Percentiles rank a stretch among this genome's conserved stretches.
phyloP scores from a whole-genome alignment of 2,329 filamentous ascomycete genomes.

The Aspergillus quadricinctus region DNA sequence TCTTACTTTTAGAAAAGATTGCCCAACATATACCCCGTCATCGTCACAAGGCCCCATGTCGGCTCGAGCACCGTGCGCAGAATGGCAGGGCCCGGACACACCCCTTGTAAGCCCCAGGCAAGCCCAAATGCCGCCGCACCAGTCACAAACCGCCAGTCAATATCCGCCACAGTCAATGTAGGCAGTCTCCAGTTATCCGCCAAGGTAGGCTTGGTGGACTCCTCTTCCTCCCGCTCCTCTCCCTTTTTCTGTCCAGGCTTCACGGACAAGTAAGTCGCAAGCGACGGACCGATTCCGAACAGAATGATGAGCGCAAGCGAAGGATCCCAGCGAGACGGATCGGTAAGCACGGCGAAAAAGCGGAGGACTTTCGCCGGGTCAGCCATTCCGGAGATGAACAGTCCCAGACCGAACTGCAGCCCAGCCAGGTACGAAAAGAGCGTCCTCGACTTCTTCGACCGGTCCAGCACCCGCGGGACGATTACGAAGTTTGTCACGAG shows the following conservation, averaged over 20 bases:
- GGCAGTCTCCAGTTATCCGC: slow-evolving; percentile 42
- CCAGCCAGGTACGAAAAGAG: slow-evolving; percentile 45
- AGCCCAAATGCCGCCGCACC: slow-evolving; percentile 48
- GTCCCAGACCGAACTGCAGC: slow-evolving; percentile 48
- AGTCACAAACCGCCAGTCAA: slow-evolving; percentile 46
- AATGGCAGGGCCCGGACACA: slow-evolving; percentile 51
- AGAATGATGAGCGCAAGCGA: slow-evolving; percentile 47
- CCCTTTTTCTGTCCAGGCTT: slow-evolving; percentile 24
- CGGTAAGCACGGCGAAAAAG: slow-evolving; percentile 46
- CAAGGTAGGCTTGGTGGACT: slow-evolving; percentile 35
- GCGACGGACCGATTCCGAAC: slow-evolving; percentile 47
- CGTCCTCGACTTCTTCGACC: slow-evolving; percentile 28
- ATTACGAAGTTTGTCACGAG: slow-evolving; percentile 31
- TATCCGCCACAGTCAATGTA: slow-evolving; percentile 43
- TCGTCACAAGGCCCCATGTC: slow-evolving; percentile 44
- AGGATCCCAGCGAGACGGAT: slow-evolving; percentile 46
- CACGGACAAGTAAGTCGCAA: slow-evolving; percentile 31
- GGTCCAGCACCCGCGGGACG: slow-evolving; percentile 26
- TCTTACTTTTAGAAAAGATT: slow-evolving; percentile 23
- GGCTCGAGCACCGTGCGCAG: slow-evolving; percentile 46
- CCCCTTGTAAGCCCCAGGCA: slow-evolving; percentile 49
- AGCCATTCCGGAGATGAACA: slow-evolving; percentile 51
- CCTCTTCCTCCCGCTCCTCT: slow-evolving; percentile 16
- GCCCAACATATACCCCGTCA: slow-evolving; percentile 46
- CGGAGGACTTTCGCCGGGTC: slow-evolving; percentile 47